Conservation (phyloP, 208 protist species). For the Angomonas ambiguus region DNA sequence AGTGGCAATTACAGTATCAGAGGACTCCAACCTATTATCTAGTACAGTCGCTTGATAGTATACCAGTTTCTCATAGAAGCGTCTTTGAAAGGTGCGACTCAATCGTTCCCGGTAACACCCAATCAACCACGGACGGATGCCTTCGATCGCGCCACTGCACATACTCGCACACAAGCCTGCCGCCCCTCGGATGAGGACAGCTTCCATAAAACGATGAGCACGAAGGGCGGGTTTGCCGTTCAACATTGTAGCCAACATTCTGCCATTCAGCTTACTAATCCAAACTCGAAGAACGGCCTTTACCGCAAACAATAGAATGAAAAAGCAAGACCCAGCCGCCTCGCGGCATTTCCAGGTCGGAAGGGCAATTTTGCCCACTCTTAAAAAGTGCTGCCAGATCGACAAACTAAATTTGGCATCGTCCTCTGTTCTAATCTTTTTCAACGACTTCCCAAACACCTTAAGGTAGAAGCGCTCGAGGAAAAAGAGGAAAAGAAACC, state of each 20-base stretch:
- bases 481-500: slow-evolving; percentile 24
- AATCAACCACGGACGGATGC: slow-evolving; percentile 78
- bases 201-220: slow-evolving; percentile 37
- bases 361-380: slow-evolving; percentile 53
- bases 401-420: slow-evolving; percentile 50
- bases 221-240: slow-evolving; percentile 41
- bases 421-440: slow-evolving; percentile 47
- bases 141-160: slow-evolving; percentile 62
- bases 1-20: slow-evolving; percentile 74
- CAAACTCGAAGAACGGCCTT: slow-evolving; percentile 71
- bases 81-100: slow-evolving; percentile 63
- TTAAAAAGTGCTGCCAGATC: slow-evolving; percentile 55
- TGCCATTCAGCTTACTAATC: slow-evolving; percentile 57
- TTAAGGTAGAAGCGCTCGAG: slow-evolving; percentile 49
- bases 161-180: slow-evolving; percentile 38
- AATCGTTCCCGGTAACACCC: slow-evolving; percentile 78
- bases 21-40: slow-evolving; percentile 65
- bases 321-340: slow-evolving; percentile 48
- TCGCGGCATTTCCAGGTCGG: slow-evolving; percentile 74
- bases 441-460: slow-evolving; percentile 28
- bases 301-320: slow-evolving; percentile 76
- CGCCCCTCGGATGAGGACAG: slow-evolving; percentile 39
- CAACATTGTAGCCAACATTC: slow-evolving; percentile 64
- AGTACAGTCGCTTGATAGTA: slow-evolving; percentile 80
- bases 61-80: slow-evolving; percentile 73